phyloP scores from a whole-genome alignment of 2,329 filamentous ascomycete genomes.

The Geosmithia flava region DNA sequence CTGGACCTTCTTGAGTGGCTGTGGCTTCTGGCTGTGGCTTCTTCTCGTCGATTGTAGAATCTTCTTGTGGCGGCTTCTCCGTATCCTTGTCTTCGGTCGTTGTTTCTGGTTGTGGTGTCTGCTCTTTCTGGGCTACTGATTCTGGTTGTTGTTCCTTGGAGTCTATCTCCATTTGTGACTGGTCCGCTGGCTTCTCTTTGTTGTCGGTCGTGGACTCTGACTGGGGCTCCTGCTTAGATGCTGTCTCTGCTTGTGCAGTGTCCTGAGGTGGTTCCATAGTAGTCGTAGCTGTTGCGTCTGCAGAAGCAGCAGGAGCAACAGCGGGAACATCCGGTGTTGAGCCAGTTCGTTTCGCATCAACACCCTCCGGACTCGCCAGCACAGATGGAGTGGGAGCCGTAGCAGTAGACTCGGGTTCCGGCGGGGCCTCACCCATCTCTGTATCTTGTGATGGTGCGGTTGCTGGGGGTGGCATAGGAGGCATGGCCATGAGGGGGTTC shows the following conservation, averaged over 20 bases:
- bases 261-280: background rate
- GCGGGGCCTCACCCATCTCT: conserved; percentile 5
- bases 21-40: background rate
- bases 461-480: background rate
- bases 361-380: conserved; percentile 20
- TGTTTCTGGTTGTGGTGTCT: background rate
- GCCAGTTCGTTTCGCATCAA: conserved; percentile 6
- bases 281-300: too few species aligned
- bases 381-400: conserved; percentile 21
- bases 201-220: background rate
- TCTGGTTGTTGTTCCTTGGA: background rate
- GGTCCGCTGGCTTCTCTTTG: background rate
- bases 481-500: conserved; percentile 4
- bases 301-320: background rate
- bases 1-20: background rate
- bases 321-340: background rate
- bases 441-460: conserved; percentile 7
- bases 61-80: background rate
- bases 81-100: background rate
- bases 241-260: too few species aligned
- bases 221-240: background rate
- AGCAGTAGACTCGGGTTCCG: conserved; percentile 13
- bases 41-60: background rate
- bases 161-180: too few species aligned
- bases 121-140: background rate